Percentiles rank a stretch among this genome's conserved stretches.
Conservation (phyloP, 345 rosid genomes). For the Pseudoturritis turrita region DNA sequence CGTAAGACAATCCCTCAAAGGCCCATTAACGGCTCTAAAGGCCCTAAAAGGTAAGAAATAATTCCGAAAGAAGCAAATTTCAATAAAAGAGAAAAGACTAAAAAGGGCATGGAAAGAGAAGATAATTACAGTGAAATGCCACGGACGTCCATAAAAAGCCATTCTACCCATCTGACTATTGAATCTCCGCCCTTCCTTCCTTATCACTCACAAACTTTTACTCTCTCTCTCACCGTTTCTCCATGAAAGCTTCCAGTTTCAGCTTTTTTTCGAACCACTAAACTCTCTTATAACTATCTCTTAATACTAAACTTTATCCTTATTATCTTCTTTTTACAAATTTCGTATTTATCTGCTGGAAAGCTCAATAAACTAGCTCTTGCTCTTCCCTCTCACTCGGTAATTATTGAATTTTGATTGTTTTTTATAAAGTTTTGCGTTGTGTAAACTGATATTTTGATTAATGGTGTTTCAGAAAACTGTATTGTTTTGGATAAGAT, state of each 20-base stretch:
- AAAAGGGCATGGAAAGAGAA: slow-evolving; percentile 5
- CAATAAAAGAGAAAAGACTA: neutral
- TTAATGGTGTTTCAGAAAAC: neutral
- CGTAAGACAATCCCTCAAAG: neutral
- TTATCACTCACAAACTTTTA: slow-evolving; percentile 57
- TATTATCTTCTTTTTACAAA: neutral
- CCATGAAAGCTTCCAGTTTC: slow-evolving; percentile 19
- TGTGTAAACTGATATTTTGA: neutral
- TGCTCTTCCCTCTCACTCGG: slow-evolving; percentile 13
- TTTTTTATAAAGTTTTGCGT: neutral
- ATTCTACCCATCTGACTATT: slow-evolving; percentile 51
- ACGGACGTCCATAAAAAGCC: slow-evolving; percentile 55
- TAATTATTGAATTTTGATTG: neutral
- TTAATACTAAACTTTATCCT: neutral
- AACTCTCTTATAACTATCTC: slow-evolving; percentile 23
- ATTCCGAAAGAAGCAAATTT: neutral
- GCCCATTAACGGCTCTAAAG: slow-evolving; percentile 18
- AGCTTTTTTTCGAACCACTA: slow-evolving; percentile 33
- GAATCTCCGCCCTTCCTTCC: slow-evolving; percentile 99
- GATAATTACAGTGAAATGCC: slow-evolving; percentile 35
- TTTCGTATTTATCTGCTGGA: neutral
- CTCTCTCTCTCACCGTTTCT: slow-evolving; percentile 32
- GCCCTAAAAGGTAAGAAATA: neutral
- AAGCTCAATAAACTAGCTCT: slow-evolving; percentile 10
- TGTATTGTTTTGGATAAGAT: slow-evolving; percentile 16